Evolutionary conservation across 441 rosid species (phyloP).

Genomic region (Pelargonium myrrhifolium): DNA sequence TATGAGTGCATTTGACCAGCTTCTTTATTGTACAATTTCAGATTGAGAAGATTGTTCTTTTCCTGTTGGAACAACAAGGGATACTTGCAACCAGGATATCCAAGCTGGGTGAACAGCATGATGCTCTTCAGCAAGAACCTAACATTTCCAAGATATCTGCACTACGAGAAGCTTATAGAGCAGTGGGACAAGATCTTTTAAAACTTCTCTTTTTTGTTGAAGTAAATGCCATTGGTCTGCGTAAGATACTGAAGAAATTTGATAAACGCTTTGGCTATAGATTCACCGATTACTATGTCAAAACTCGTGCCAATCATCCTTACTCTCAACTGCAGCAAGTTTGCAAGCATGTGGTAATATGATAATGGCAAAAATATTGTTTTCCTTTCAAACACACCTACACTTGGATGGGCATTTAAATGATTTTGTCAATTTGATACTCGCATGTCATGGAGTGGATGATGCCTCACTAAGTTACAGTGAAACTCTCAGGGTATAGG

Average conservation of each 20-base stretch:
- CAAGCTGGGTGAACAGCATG: slow-evolving; percentile 56
- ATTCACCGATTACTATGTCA: slow-evolving; percentile 84
- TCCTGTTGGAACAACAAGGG: slow-evolving; percentile 97
- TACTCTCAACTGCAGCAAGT: slow-evolving; percentile 98
- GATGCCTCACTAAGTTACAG: slow-evolving; percentile 17
- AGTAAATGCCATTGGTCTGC: slow-evolving; percentile 82
- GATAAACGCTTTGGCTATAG: slow-evolving; percentile 91
- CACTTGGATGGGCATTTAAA: neutral
- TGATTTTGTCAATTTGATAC: neutral
- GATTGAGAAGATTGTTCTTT: slow-evolving; percentile 93
- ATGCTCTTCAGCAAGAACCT: slow-evolving; percentile 56
- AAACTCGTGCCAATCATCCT: slow-evolving; percentile 95
- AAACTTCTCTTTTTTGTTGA: slow-evolving; percentile 82
- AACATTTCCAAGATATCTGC: slow-evolving; percentile 51
- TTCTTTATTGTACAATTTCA: slow-evolving; percentile 30
- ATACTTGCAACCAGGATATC: slow-evolving; percentile 62
- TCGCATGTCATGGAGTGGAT: slow-evolving; percentile 4
- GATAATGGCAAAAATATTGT: slow-evolving; percentile 4
- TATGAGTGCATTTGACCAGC: neutral
- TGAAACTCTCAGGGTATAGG: slow-evolving; percentile 67
- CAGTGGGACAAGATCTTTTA: slow-evolving; percentile 65
- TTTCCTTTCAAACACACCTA: slow-evolving; percentile 7
- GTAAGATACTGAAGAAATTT: slow-evolving; percentile 90
- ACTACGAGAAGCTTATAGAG: slow-evolving; percentile 73
- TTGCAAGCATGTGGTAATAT: slow-evolving; percentile 91